These are phyloP conservation scores for Marasmius tenuissimus DNA, from an alignment of 1,284 basidiomycete species.

Conservation along the genomic window DNA sequence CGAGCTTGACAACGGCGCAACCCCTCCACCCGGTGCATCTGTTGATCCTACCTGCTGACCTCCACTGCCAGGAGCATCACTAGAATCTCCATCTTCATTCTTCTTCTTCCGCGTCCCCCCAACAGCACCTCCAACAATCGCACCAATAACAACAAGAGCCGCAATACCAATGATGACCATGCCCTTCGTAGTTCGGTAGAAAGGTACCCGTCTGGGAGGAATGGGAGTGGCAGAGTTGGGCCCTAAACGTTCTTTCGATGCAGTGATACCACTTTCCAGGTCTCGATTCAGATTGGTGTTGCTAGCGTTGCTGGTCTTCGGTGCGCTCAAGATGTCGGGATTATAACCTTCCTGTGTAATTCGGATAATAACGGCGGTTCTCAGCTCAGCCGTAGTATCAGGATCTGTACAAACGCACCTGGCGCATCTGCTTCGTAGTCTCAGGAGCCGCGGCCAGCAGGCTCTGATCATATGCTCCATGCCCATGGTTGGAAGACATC, in stretches of 20 bases:
- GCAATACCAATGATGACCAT: constrained; percentile 20
- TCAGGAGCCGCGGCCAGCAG: not conserved
- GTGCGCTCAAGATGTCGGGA: constrained; percentile 3
- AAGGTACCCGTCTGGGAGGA: not conserved
- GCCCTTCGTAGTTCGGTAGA: constrained; percentile 17
- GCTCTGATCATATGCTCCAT: not conserved
- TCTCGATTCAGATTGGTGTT: not conserved
- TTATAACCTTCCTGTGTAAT: constrained; percentile 8
- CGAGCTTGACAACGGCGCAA: no score
- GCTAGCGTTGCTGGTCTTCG: not conserved
- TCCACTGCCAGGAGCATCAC: not conserved
- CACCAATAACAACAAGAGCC: constrained; percentile 23
- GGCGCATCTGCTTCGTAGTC: not conserved
- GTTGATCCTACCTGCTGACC: not conserved
- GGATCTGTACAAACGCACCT: not conserved
- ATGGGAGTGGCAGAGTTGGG: not conserved
- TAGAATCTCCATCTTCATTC: not conserved
- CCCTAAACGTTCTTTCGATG: not conserved
- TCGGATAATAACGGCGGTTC: not conserved
- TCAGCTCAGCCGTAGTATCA: not conserved
- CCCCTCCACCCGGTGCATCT: not conserved
- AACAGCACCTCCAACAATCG: constrained; percentile 27
- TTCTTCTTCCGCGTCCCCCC: constrained; percentile 20
- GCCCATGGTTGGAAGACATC: not conserved
- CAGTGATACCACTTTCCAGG: not conserved